Percentiles rank a stretch among this genome's conserved stretches.
phyloP scores from a whole-genome alignment of 768 basidiomycete species.

The Coprinopsis marcescibilis region DNA sequence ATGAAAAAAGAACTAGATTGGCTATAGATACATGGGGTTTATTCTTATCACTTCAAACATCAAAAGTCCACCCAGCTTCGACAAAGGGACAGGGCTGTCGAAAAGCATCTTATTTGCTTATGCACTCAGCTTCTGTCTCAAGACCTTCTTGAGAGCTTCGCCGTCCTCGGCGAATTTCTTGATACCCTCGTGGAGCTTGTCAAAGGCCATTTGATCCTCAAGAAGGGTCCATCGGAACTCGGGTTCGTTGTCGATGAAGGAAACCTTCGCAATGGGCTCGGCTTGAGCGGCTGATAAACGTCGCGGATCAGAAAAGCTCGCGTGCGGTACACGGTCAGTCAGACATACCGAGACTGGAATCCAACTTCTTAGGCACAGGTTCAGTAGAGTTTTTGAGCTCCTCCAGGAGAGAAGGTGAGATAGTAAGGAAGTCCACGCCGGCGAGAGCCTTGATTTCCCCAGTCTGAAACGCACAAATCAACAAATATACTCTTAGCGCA shows the following conservation, averaged over 20 bases:
- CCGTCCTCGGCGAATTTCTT: slow-evolving; percentile 98
- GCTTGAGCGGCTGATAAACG: slow-evolving; percentile 15
- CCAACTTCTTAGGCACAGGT: slow-evolving; percentile 80
- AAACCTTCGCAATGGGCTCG: slow-evolving; percentile 70
- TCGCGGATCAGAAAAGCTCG: slow-evolving; percentile 8
- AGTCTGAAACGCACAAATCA: slow-evolving; percentile 33
- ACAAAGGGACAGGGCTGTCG: too few relatives aligned
- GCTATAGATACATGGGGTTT: background rate
- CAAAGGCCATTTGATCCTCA: slow-evolving; percentile 96
- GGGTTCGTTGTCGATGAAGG: slow-evolving; percentile 86
- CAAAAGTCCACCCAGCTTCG: too few relatives aligned
- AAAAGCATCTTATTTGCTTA: slow-evolving; percentile 20
- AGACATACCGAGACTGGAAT: slow-evolving; percentile 51
- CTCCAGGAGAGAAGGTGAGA: slow-evolving; percentile 84
- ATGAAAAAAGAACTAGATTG: background rate
- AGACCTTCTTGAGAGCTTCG: slow-evolving; percentile 74
- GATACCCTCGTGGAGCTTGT: slow-evolving; percentile 98
- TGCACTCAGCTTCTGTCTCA: slow-evolving; percentile 64
- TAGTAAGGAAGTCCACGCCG: slow-evolving; percentile 97
- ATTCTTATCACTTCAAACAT: too few relatives aligned
- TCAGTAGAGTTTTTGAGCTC: slow-evolving; percentile 81
- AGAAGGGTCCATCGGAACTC: slow-evolving; percentile 95
- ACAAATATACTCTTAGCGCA: background rate
- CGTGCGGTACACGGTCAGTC: slow-evolving; percentile 6
- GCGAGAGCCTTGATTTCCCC: slow-evolving; percentile 95